Evolutionary conservation across 345 rosid species (phyloP).

Genomic region (Brassica rapa): DNA sequence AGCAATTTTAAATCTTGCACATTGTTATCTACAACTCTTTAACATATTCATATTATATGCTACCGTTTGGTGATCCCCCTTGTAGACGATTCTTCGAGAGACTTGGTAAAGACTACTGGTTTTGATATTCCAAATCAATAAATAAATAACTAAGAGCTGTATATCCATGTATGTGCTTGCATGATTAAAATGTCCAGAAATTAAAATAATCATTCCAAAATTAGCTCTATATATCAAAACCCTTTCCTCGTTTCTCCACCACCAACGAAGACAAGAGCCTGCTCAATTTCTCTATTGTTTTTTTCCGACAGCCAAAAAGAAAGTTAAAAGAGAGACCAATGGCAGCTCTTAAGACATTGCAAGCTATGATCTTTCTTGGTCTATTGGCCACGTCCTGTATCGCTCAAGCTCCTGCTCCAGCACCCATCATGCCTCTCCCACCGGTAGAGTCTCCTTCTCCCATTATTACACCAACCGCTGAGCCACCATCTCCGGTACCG

Average conservation of each 20-base stretch:
- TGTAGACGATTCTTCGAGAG: slow-evolving; percentile 17
- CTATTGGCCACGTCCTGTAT: slow-evolving; percentile 63
- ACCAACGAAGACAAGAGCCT: slow-evolving; percentile 34
- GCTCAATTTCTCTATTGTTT: slow-evolving; percentile 15
- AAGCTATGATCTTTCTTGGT: slow-evolving; percentile 61
- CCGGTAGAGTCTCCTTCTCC: slow-evolving; percentile 44
- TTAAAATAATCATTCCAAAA: background rate
- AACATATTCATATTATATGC: background rate
- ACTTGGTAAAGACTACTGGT: slow-evolving; percentile 31
- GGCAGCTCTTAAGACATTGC: slow-evolving; percentile 42
- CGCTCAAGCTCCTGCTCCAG: slow-evolving; percentile 55
- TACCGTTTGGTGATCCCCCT: background rate
- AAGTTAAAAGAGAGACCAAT: slow-evolving; percentile 36
- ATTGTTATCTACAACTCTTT: background rate
- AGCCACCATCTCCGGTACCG: slow-evolving; percentile 23
- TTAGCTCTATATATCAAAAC: slow-evolving; percentile 13
- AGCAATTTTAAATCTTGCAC: background rate
- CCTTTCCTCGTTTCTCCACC: background rate
- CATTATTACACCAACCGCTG: slow-evolving; percentile 40
- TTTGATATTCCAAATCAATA: slow-evolving; percentile 9
- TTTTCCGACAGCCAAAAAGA: background rate
- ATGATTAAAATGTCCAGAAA: slow-evolving; percentile 18
- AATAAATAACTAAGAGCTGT: background rate
- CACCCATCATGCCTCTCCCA: slow-evolving; percentile 32
- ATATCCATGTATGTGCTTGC: slow-evolving; percentile 31